A percentile compares a stretch with the other conserved stretches of the same genome.
These are phyloP conservation scores for Epichloe glyceriae DNA, from an alignment of 2,329 filamentous ascomycete species.

Conservation along the genomic window DNA sequence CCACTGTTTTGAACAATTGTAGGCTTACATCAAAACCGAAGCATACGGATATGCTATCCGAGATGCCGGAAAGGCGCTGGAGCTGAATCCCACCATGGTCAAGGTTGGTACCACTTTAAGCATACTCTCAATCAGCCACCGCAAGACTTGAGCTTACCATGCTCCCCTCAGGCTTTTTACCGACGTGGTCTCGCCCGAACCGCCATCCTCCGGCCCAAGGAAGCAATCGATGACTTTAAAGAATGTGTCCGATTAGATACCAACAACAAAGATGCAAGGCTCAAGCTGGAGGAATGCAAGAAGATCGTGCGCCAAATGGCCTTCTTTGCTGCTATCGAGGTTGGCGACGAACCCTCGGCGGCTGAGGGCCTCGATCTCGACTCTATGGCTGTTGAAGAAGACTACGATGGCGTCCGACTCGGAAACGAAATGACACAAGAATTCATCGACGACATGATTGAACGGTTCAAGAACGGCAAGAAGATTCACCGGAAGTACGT, in stretches of 20 bases:
- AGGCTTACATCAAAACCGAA: slow-evolving; percentile 93
- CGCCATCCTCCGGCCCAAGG: slow-evolving; percentile 77
- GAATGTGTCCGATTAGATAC: slow-evolving; percentile 80
- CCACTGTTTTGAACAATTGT: slow-evolving; percentile 2
- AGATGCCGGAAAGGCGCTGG: slow-evolving; percentile 83
- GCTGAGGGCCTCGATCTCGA: slow-evolving; percentile 84
- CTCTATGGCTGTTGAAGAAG: slow-evolving; percentile 65
- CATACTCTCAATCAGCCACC: neutral
- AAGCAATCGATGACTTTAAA: slow-evolving; percentile 86
- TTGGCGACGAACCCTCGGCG: slow-evolving; percentile 82
- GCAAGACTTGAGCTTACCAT: neutral
- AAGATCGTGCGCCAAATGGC: slow-evolving; percentile 86
- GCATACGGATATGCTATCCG: slow-evolving; percentile 85
- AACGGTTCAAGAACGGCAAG: slow-evolving; percentile 92
- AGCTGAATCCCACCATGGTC: slow-evolving; percentile 74
- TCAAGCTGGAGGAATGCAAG: slow-evolving; percentile 86
- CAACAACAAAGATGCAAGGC: slow-evolving; percentile 75
- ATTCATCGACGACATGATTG: slow-evolving; percentile 95
- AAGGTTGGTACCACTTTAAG: slow-evolving; percentile 48
- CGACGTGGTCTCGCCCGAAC: slow-evolving; percentile 83
- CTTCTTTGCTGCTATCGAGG: slow-evolving; percentile 90
- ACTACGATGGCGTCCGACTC: slow-evolving; percentile 74
- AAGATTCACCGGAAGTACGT: slow-evolving; percentile 93
- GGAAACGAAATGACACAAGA: slow-evolving; percentile 83
- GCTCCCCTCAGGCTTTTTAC: slow-evolving; percentile 64